These are phyloP conservation scores for Neurospora cerealis DNA, from an alignment of 495 filamentous ascomycete species.

Conservation along the genomic window DNA sequence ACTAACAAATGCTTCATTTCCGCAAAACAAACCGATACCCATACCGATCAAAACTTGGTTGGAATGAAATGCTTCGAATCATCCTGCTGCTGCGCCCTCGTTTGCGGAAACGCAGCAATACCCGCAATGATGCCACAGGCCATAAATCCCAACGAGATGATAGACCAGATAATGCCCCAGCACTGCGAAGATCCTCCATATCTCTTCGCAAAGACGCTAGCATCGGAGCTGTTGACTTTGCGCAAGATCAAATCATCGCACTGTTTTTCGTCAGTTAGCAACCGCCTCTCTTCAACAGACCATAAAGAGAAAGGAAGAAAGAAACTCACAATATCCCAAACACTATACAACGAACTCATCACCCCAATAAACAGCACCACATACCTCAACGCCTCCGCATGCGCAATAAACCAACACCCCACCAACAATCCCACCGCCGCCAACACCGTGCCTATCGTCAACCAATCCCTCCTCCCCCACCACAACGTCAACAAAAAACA, in stretches of 20 bases:
- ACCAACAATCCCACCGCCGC: slow-evolving; percentile 61
- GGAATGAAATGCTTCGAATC: slow-evolving; percentile 58
- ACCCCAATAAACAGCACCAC: slow-evolving; percentile 75
- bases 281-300: background rate
- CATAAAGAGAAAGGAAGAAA: slow-evolving; percentile 6
- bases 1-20: background rate
- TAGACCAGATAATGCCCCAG: slow-evolving; percentile 72
- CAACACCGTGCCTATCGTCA: slow-evolving; percentile 60
- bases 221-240: slow-evolving; percentile 72
- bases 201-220: slow-evolving; percentile 66
- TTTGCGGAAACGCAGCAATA: slow-evolving; percentile 65
- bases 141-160: slow-evolving; percentile 63
- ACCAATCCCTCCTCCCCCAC: slow-evolving; percentile 71
- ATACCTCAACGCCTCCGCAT: slow-evolving; percentile 62
- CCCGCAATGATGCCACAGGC: slow-evolving; percentile 59
- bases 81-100: slow-evolving; percentile 53
- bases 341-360: slow-evolving; percentile 67
- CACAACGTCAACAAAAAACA: slow-evolving; percentile 69
- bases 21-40: background rate
- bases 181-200: slow-evolving; percentile 74
- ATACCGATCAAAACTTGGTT: slow-evolving; percentile 18
- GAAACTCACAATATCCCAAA: slow-evolving; percentile 68
- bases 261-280: slow-evolving; percentile 5
- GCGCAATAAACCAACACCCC: slow-evolving; percentile 69
- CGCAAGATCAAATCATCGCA: slow-evolving; percentile 77